A percentile compares a stretch with the other conserved stretches of the same genome.
phyloP scores from a whole-genome alignment of 192 early-diverging fungal genomes.

The Phlyctochytrium arcticum region DNA sequence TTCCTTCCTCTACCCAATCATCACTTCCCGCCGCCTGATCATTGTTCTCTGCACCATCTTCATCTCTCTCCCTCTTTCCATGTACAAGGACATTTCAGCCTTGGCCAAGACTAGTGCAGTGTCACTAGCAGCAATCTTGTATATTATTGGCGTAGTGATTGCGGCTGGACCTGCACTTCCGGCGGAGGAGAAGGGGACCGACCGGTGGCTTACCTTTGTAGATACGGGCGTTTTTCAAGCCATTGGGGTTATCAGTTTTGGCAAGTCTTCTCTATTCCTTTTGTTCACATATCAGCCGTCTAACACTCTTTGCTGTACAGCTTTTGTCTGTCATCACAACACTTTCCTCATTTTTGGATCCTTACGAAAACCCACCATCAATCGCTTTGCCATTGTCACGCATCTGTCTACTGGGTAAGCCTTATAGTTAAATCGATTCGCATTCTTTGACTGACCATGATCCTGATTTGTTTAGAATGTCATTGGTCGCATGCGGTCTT shows the following conservation, averaged over 20 bases:
- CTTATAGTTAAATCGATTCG: not conserved
- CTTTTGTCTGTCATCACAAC: slow-evolving; percentile 96
- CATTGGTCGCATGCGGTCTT: slow-evolving; percentile 65
- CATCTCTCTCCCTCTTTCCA: slow-evolving; percentile 79
- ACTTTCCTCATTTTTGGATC: slow-evolving; percentile 89
- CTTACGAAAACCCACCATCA: slow-evolving; percentile 75
- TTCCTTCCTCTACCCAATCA: slow-evolving; percentile 49
- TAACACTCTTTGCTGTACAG: not conserved
- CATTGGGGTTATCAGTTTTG: slow-evolving; percentile 89
- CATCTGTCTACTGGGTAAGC: slow-evolving; percentile 66
- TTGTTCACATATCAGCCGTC: not conserved
- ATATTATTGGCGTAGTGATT: slow-evolving; percentile 54
- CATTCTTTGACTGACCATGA: not conserved
- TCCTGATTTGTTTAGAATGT: slow-evolving; percentile 34
- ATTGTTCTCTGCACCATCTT: slow-evolving; percentile 72
- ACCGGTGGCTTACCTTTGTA: slow-evolving; percentile 4
- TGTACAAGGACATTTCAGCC: slow-evolving; percentile 84
- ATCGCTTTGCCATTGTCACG: slow-evolving; percentile 79
- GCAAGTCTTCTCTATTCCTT: slow-evolving; percentile 28
- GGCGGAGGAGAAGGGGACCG: slow-evolving; percentile 60
- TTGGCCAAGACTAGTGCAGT: slow-evolving; percentile 85
- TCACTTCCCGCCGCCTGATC: slow-evolving; percentile 68
- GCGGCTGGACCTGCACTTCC: slow-evolving; percentile 35
- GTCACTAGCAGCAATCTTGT: slow-evolving; percentile 74
- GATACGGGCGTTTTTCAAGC: slow-evolving; percentile 34